These are phyloP conservation scores for Neoascochyta sp. DNA, from an alignment of 2,329 filamentous ascomycete species.

Conservation along the genomic window DNA sequence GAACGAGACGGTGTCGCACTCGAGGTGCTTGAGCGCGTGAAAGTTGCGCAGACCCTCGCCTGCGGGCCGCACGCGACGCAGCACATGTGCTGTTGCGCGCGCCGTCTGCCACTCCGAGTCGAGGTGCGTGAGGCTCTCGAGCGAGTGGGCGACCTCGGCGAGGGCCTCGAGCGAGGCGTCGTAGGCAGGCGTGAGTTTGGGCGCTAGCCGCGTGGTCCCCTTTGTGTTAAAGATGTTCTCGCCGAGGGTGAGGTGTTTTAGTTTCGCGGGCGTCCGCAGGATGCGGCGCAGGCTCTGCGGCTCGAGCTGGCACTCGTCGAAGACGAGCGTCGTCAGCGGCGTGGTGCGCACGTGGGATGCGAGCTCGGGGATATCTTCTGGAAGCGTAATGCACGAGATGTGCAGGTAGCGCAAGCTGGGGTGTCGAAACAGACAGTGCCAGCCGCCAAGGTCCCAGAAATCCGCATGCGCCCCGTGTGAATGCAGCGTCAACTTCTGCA, in stretches of 20 bases:
- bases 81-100: constrained; percentile 9
- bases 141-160: constrained; percentile 26
- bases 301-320: constrained; percentile 35
- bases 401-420: constrained; percentile 32
- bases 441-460: constrained; percentile 32
- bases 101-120: constrained; percentile 22
- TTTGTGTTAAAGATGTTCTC: constrained; percentile 33
- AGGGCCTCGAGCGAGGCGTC: constrained; percentile 23
- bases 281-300: constrained; percentile 23
- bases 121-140: constrained; percentile 27
- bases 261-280: constrained; percentile 23
- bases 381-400: constrained; percentile 30
- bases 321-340: constrained; percentile 29
- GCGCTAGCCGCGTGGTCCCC: constrained; percentile 7
- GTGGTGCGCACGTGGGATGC: constrained; percentile 18
- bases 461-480: constrained; percentile 31
- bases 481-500: constrained; percentile 32
- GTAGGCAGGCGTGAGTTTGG: constrained; percentile 15
- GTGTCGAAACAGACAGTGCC: constrained; percentile 36
- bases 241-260: constrained; percentile 33
- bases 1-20: constrained; percentile 32
- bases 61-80: constrained; percentile 12
- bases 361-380: constrained; percentile 17
- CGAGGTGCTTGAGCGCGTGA: constrained; percentile 23
- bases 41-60: constrained; percentile 33